phyloP scores from a whole-genome alignment of 2,329 filamentous ascomycete species.

The Arthroderma sp. region DNA sequence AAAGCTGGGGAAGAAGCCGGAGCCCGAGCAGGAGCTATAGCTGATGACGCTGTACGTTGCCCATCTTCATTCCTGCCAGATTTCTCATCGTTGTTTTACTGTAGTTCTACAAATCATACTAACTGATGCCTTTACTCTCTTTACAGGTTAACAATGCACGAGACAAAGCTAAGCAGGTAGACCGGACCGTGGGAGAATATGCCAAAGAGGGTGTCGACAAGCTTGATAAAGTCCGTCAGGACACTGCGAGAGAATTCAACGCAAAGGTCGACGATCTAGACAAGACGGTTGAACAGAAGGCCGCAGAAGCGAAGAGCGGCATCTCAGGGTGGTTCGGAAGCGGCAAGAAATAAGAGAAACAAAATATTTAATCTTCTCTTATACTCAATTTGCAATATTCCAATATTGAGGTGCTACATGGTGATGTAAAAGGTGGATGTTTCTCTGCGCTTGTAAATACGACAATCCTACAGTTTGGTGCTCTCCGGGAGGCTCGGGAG shows the following conservation, averaged over 20 bases:
- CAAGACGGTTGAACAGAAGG: slow-evolving; percentile 63
- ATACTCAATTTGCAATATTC: background rate
- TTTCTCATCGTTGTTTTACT: background rate
- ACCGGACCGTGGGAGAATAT: slow-evolving; percentile 46
- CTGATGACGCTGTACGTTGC: slow-evolving; percentile 54
- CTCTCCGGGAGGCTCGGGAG: too few species aligned
- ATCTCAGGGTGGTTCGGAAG: slow-evolving; percentile 76
- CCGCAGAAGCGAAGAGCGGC: slow-evolving; percentile 70
- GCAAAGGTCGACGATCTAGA: slow-evolving; percentile 62
- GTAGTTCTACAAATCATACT: background rate
- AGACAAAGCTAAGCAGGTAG: slow-evolving; percentile 40
- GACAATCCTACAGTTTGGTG: too few species aligned
- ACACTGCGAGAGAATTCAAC: slow-evolving; percentile 42
- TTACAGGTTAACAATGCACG: slow-evolving; percentile 49
- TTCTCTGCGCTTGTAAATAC: too few species aligned
- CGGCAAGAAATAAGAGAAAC: slow-evolving; percentile 15
- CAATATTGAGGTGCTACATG: background rate
- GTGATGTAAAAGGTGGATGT: background rate
- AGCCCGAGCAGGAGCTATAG: slow-evolving; percentile 47
- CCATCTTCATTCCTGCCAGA: background rate
- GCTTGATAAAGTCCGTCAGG: slow-evolving; percentile 51
- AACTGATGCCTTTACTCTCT: background rate
- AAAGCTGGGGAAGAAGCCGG: slow-evolving; percentile 51
- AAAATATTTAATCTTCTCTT: background rate
- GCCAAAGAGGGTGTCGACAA: slow-evolving; percentile 45